Base-by-base conservation (phyloP, 331 rosid genomes). In the Spiraea crenata region DNA sequence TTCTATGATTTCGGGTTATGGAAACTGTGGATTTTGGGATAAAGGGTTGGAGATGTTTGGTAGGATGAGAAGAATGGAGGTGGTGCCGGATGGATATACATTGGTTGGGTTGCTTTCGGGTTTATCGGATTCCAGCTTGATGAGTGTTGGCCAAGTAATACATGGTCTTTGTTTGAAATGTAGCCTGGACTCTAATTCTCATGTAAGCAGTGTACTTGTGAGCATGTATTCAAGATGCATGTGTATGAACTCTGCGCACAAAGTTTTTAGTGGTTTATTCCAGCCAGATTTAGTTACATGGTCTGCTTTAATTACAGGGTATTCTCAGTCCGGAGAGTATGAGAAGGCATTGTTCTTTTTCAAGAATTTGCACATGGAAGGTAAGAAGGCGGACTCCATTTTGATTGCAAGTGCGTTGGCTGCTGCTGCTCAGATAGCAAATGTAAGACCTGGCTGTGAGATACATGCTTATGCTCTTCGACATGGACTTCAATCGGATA, bases 221-320 rank as follows among this genome's bases (percentile, higher is more conserved):
- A 89, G 77, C 80, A 86, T 86, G 96, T 93, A 91, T 83, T 87
- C 91, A 4, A 87, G 95, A 78, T 91, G 86, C 70, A 74, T 70
- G 76, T 84, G 89, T 79, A 82, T 87, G 84, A 74, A 57, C 55
- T 91, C 83, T 1, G 96, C 95, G 13, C 73, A 76, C 76, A 70
- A 77, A 60, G 88, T 89, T 58, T 93, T 93, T 76, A 45, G 80
- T 63, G 78, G 86, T 74, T 66, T 87, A 61, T 77, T 49, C 50
- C 81, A 81, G 71, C 95, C 92, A 52, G 99, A 91, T 87, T 87
- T 91, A 74, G 89, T 93, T 42, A 87, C 89, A 10, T 85, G 99
- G 96, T 89, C 97, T 48, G 87, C 95, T 74, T 85, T 93, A 62
- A 86, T 93, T 64, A 67, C 86, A 54, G 99, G 99, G 44, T 84